Conservation (phyloP, 2,329 filamentous ascomycete species). For the Xylariaceae sp. region DNA sequence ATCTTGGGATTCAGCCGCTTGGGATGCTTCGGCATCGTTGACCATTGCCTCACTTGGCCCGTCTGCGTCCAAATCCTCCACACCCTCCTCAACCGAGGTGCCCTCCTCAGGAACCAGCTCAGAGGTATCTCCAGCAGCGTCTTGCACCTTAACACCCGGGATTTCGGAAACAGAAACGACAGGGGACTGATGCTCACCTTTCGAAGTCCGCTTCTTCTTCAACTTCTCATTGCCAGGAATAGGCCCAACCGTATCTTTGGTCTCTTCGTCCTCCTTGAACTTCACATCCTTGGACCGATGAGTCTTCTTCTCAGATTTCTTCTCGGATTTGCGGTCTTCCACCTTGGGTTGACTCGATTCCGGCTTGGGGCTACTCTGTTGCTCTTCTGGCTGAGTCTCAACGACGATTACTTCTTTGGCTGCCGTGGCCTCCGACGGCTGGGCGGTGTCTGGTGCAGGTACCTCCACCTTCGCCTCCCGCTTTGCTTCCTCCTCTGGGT, state of each 20-base stretch:
- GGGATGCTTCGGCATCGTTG: too few species aligned
- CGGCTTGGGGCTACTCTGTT: too few species aligned
- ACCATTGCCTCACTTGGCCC: conserved; percentile 1
- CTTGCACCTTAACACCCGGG: conserved; percentile 25
- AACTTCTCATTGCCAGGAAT: conserved; percentile 29
- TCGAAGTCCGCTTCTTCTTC: conserved; percentile 22
- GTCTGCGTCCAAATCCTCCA: conserved; percentile 1
- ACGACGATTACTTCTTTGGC: too few species aligned
- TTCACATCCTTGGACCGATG: too few species aligned
- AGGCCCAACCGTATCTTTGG: conserved; percentile 31
- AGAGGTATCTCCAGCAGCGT: conserved; percentile 18
- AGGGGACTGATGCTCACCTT: conserved; percentile 37
- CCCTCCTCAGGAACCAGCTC: conserved; percentile 13
- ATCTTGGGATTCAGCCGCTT: too few species aligned
- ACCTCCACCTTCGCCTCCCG: too few species aligned
- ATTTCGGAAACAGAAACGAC: conserved; percentile 23
- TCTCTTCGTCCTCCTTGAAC: conserved; percentile 21
- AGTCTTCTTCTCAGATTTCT: too few species aligned
- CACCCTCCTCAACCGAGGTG: conserved; percentile 2
- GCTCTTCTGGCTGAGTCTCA: too few species aligned
- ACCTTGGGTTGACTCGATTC: too few species aligned
- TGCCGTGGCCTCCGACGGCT: too few species aligned
- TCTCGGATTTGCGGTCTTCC: too few species aligned
- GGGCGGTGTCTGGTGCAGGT: too few species aligned
- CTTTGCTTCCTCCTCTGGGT: not conserved